phyloP scores from a whole-genome alignment of 2,329 filamentous ascomycete species.

The Tolypocladium nubicola region DNA sequence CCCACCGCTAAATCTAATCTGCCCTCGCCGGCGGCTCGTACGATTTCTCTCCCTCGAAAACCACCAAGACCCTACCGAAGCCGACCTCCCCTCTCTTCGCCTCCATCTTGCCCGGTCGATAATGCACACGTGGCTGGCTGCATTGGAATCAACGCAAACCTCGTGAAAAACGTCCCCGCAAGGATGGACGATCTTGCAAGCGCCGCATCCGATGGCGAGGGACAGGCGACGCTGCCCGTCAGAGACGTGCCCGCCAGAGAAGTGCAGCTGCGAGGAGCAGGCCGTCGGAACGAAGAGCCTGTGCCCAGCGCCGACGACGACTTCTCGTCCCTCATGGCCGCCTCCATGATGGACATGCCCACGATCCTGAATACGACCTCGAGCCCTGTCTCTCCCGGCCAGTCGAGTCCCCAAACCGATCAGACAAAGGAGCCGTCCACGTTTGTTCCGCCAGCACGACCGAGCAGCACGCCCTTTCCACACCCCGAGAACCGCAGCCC shows the following conservation, averaged over 20 bases:
- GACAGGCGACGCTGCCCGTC: slow-evolving; percentile 1
- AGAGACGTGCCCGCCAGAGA: no score
- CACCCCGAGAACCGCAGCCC: slow-evolving; percentile 37
- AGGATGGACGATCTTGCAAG: slow-evolving; percentile 3
- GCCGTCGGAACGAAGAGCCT: slow-evolving; percentile 5
- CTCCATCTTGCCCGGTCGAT: not conserved
- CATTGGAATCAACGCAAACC: not conserved
- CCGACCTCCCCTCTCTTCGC: not conserved
- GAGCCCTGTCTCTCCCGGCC: slow-evolving; percentile 44
- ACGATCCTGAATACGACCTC: slow-evolving; percentile 30
- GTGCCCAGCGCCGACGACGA: slow-evolving; percentile 14
- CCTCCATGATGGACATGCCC: slow-evolving; percentile 23
- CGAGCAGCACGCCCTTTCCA: slow-evolving; percentile 50
- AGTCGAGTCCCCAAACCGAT: slow-evolving; percentile 39
- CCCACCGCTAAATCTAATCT: not conserved
- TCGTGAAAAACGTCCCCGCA: not conserved
- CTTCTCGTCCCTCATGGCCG: slow-evolving; percentile 24
- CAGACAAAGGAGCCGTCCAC: slow-evolving; percentile 28
- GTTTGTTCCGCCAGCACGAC: slow-evolving; percentile 30
- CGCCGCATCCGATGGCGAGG: not conserved
- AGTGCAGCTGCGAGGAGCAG: not conserved
- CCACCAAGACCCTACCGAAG: not conserved
- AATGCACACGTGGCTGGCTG: slow-evolving; percentile 4
- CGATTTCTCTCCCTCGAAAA: not conserved
- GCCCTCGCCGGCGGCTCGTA: not conserved